These are phyloP conservation scores for Amanita molliuscula DNA, from an alignment of 768 basidiomycete species.

Conservation along the genomic window DNA sequence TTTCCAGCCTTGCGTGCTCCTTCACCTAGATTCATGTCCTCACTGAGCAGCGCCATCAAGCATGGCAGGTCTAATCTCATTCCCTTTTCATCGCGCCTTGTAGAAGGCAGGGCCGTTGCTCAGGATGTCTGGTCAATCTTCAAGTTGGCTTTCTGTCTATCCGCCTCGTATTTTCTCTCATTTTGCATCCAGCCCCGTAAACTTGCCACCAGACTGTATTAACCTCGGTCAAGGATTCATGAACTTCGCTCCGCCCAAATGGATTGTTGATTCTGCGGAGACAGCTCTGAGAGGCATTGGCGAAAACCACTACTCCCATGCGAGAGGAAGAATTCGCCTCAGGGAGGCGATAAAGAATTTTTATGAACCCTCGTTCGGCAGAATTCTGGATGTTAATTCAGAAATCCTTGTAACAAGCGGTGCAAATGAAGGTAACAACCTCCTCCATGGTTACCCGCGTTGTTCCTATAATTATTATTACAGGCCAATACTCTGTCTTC, in stretches of 20 bases:
- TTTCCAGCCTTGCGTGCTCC: not conserved
- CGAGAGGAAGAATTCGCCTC: conserved; percentile 79
- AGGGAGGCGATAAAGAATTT: conserved; percentile 78
- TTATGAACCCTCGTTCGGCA: conserved; percentile 60
- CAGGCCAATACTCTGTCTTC: conserved; percentile 91
- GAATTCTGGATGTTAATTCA: conserved; percentile 70
- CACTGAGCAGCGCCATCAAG: conserved; percentile 10
- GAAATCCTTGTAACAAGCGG: conserved; percentile 95
- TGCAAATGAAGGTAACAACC: conserved; percentile 79
- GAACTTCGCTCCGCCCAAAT: conserved; percentile 82
- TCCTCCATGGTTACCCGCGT: not conserved
- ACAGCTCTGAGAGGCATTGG: conserved; percentile 52
- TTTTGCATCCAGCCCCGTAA: conserved; percentile 51
- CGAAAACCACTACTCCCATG: conserved; percentile 85
- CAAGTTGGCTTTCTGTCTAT: conserved; percentile 40
- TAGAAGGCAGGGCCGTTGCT: conserved; percentile 65
- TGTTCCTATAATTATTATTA: conserved; percentile 7
- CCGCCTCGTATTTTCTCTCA: conserved; percentile 1
- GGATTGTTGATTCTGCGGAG: conserved; percentile 67
- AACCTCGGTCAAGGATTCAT: conserved; percentile 95
- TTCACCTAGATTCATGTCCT: not conserved
- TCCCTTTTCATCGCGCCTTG: conserved; percentile 61
- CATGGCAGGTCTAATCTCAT: conserved; percentile 41
- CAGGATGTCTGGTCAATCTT: conserved; percentile 90
- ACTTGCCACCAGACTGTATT: conserved; percentile 85